Evolutionary conservation across 2,329 filamentous ascomycete genomes (phyloP).

Genomic region (Ceratocystis huliohia): DNA sequence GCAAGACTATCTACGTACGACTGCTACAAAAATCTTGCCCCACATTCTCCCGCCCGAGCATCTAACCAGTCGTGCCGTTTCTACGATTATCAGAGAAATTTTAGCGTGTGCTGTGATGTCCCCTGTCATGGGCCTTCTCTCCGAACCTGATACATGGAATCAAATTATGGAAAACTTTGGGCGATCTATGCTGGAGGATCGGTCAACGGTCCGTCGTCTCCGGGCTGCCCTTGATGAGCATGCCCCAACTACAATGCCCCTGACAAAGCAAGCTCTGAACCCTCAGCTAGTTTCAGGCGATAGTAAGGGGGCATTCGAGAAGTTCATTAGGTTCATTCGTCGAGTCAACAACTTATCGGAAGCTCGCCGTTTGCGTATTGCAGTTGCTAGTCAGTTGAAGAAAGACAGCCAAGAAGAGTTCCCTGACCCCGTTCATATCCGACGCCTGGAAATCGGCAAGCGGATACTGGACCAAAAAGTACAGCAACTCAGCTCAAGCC

Average conservation of each 20-base stretch:
- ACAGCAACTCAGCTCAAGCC: slow-evolving; percentile 43
- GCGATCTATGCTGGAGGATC: slow-evolving; percentile 77
- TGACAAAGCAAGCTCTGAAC: slow-evolving; percentile 52
- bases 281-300: slow-evolving; percentile 71
- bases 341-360: slow-evolving; percentile 87
- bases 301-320: slow-evolving; percentile 84
- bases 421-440: slow-evolving; percentile 75
- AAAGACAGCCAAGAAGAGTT: slow-evolving; percentile 65
- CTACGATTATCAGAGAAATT: slow-evolving; percentile 72
- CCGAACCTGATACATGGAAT: slow-evolving; percentile 95
- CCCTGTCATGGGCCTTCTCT: slow-evolving; percentile 65
- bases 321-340: slow-evolving; percentile 79
- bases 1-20: slow-evolving; percentile 72
- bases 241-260: slow-evolving; percentile 64
- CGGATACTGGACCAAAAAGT: slow-evolving; percentile 82
- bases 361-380: slow-evolving; percentile 79
- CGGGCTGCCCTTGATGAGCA: slow-evolving; percentile 88
- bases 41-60: slow-evolving; percentile 60
- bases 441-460: slow-evolving; percentile 84
- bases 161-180: slow-evolving; percentile 86
- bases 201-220: slow-evolving; percentile 85
- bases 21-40: slow-evolving; percentile 61
- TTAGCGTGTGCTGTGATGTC: slow-evolving; percentile 83
- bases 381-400: slow-evolving; percentile 83
- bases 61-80: slow-evolving; percentile 67